phyloP scores from a whole-genome alignment of 2,329 filamentous ascomycete genomes.

The Aureobasidium vineae region DNA sequence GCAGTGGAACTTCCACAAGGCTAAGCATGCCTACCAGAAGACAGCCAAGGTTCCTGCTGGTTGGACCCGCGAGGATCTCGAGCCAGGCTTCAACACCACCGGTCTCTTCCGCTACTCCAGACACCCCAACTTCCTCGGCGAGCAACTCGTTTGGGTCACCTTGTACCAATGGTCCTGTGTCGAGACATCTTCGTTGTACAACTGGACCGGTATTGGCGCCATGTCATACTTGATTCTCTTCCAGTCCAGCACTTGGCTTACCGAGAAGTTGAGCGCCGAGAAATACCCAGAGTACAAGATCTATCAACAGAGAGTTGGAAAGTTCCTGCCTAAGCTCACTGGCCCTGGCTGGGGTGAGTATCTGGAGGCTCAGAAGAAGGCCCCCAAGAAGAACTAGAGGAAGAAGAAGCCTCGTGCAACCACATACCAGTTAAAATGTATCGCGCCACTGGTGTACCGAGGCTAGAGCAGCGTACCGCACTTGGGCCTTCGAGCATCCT shows the following conservation, averaged over 20 bases:
- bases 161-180: slow-evolving; percentile 87
- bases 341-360: slow-evolving; percentile 38
- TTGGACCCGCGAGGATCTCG: slow-evolving; percentile 67
- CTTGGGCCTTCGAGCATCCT: not conserved
- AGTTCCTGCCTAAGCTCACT: slow-evolving; percentile 66
- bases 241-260: slow-evolving; percentile 84
- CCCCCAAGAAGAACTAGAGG: slow-evolving; percentile 19
- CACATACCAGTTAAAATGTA: not conserved
- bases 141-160: slow-evolving; percentile 85
- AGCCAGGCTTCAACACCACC: slow-evolving; percentile 81
- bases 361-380: slow-evolving; percentile 30
- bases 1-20: slow-evolving; percentile 86
- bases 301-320: slow-evolving; percentile 80
- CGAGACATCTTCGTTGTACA: slow-evolving; percentile 66
- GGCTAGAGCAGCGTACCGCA: not conserved
- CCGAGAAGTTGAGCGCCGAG: slow-evolving; percentile 71
- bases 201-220: slow-evolving; percentile 74
- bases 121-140: slow-evolving; percentile 92
- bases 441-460: not conserved
- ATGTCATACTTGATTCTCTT: slow-evolving; percentile 74
- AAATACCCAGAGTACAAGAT: slow-evolving; percentile 88
- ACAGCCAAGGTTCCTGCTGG: slow-evolving; percentile 66
- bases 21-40: slow-evolving; percentile 72
- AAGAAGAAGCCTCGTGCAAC: not conserved
- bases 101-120: slow-evolving; percentile 86